Evolutionary conservation across 2,329 filamentous ascomycete species (phyloP), one percentile per base, ranked within the genome.

Genomic region (Cladophialophora chaetospira): DNA sequence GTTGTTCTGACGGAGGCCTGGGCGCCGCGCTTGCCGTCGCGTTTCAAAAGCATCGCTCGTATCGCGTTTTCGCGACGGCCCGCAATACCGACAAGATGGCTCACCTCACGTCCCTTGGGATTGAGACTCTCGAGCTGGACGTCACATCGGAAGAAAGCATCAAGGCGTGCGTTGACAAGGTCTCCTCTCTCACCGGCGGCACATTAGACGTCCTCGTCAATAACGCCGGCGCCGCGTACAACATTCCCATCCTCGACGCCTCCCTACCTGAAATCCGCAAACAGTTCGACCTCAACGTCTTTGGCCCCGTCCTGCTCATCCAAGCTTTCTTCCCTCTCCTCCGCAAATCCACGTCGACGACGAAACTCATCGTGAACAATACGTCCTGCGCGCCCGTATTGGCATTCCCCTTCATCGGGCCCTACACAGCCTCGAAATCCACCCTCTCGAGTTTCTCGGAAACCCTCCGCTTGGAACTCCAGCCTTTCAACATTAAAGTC

Each of bases 11-110:
- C 5, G 80, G 81, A 35, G 79, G 80, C 51, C 84, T 86, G 60
- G 83, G 83, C 25, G 77, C 85, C 65, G 77, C 78, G 13, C 74
- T 86, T 11, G 81, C 82, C 1, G 73, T 75, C 15, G 81, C 84
- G 64, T 86, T 86, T 66, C 75, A 82, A 54, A 70, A 66, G 23
- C 61, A 70, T 70, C 80, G 80, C 48, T 72, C 81, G 55, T 43
- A 50, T 25, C 76, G 79, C 21, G 83, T 86, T 52, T 78, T 86
- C 53, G 82, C 81, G 28, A 77, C 76, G 1, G 71, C 73, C 2
- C 73, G 76, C 13, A 66, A 73, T 43, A 56, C 63, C 0, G 49
- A 66, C 11, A 75, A 74, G 50, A 70, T 73, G 60, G 31, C 53
- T 1, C 28, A 49, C 31, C 48, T 64, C 3, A 64, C 38, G 46